Percentiles rank a stretch among this genome's conserved stretches.
These are phyloP conservation scores for Aegilops bicornis DNA, from an alignment of 176 grass and related monocot genomes.

Conservation along the genomic window DNA sequence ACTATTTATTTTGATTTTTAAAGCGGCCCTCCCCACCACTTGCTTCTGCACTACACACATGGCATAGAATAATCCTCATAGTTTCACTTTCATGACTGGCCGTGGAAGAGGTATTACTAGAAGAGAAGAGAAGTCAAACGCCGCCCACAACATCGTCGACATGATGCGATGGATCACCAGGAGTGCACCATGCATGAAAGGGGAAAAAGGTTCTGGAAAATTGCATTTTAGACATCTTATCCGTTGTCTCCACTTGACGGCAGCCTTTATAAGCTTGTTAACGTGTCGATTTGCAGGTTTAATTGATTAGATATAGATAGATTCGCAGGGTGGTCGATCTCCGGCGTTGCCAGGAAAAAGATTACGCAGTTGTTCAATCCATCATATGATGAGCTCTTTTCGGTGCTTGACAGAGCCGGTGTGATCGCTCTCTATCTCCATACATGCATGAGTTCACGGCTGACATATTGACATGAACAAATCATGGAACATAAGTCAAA, in stretches of 20 bases:
- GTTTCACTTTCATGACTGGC: background rate
- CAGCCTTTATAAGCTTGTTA: background rate
- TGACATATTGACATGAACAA: background rate
- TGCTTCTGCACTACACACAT: background rate
- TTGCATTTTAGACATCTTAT: background rate
- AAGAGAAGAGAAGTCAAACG: background rate
- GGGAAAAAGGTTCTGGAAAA: background rate
- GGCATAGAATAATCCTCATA: background rate
- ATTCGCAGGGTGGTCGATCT: background rate
- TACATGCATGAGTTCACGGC: background rate
- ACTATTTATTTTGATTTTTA: no score
- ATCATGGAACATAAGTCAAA: slow-evolving; percentile 6
- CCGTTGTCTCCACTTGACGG: slow-evolving; percentile 40
- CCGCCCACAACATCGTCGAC: background rate
- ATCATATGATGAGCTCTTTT: background rate
- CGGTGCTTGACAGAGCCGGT: background rate
- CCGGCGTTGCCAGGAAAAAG: no score
- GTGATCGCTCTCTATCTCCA: background rate
- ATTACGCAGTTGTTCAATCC: no score
- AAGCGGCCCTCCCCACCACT: no score
- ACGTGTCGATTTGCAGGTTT: background rate
- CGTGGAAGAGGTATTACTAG: background rate
- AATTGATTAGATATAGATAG: background rate
- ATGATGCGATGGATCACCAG: slow-evolving; percentile 17
- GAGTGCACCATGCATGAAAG: background rate